These are phyloP conservation scores for Xerocomus amazonicus DNA, from an alignment of 1,284 basidiomycete species.

Conservation along the genomic window DNA sequence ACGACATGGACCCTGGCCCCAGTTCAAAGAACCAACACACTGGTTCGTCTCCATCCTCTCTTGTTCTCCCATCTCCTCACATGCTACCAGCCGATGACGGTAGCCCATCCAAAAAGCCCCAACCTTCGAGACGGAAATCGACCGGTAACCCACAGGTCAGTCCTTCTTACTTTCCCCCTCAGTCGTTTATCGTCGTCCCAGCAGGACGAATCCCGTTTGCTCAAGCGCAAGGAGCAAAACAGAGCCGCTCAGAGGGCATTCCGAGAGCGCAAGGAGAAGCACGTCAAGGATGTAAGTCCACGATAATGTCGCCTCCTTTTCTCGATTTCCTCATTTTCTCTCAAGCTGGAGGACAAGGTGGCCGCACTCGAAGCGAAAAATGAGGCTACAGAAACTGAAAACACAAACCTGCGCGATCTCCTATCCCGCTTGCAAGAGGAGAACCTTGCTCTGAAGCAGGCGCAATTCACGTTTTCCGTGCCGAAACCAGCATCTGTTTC, in stretches of 20 bases:
- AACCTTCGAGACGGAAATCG: constrained; percentile 40
- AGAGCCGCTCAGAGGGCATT: constrained; percentile 83
- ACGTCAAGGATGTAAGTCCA: constrained; percentile 77
- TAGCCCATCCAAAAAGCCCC: constrained; percentile 29
- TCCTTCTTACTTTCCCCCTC: constrained; percentile 1
- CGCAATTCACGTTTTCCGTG: constrained; percentile 71
- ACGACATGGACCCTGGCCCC: constrained; percentile 56
- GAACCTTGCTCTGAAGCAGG: constrained; percentile 69
- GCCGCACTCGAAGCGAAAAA: constrained; percentile 76
- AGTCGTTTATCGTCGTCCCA: constrained; percentile 11
- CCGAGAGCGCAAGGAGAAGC: constrained; percentile 83
- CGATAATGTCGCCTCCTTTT: constrained; percentile 1
- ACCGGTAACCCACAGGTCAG: constrained; percentile 40
- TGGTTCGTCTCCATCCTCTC: constrained; percentile 37
- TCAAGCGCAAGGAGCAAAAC: constrained; percentile 86
- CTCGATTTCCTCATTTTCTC: constrained; percentile 10
- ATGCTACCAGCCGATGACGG: constrained; percentile 19
- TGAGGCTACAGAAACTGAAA: constrained; percentile 61
- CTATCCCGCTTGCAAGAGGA: constrained; percentile 73
- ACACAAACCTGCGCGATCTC: constrained; percentile 75
- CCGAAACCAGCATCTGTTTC: constrained; percentile 42
- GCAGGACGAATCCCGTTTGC: constrained; percentile 66
- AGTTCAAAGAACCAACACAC: constrained; percentile 65
- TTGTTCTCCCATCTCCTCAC: constrained; percentile 5
- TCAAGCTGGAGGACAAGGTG: constrained; percentile 78